These are phyloP conservation scores for Hyphopichia khmerensis DNA, from an alignment of 1,139 yeast genomes.

Conservation along the genomic window DNA sequence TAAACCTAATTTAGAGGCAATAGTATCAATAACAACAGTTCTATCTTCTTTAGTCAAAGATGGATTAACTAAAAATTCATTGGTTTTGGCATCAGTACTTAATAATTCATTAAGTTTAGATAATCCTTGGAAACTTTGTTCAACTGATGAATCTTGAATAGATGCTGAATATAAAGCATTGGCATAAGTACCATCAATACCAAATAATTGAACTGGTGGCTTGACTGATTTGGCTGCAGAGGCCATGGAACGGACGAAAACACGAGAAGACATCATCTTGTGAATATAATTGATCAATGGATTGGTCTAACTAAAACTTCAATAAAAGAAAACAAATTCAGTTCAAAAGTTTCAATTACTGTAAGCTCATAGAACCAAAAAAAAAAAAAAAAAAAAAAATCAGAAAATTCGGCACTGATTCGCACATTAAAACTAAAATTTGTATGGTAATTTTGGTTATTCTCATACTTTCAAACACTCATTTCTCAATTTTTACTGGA, in stretches of 20 bases:
- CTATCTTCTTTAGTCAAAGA: constrained; percentile 79
- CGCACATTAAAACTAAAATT: neutral
- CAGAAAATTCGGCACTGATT: neutral
- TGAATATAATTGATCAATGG: constrained; percentile 1
- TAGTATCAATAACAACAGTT: constrained; percentile 61
- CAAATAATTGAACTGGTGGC: constrained; percentile 93
- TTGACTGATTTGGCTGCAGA: constrained; percentile 60
- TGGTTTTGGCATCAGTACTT: constrained; percentile 62
- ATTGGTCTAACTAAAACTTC: too few relatives aligned
- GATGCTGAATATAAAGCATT: constrained; percentile 93
- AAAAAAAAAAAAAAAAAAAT: too few relatives aligned
- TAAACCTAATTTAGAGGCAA: constrained; percentile 56
- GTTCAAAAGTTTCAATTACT: too few relatives aligned
- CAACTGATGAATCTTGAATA: constrained; percentile 76
- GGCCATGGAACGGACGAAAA: constrained; percentile 70
- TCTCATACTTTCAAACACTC: neutral
- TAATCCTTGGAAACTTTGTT: constrained; percentile 69
- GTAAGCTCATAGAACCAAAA: too few relatives aligned
- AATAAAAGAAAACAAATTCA: too few relatives aligned
- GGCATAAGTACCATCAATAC: constrained; percentile 96
- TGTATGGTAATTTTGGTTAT: neutral
- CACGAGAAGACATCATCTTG: constrained; percentile 58
- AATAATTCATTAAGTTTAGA: constrained; percentile 56
- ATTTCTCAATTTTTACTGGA: constrained; percentile 5
- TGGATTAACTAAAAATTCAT: constrained; percentile 71